Conservation (phyloP, 768 basidiomycete species). For the Lentinula edodes region DNA sequence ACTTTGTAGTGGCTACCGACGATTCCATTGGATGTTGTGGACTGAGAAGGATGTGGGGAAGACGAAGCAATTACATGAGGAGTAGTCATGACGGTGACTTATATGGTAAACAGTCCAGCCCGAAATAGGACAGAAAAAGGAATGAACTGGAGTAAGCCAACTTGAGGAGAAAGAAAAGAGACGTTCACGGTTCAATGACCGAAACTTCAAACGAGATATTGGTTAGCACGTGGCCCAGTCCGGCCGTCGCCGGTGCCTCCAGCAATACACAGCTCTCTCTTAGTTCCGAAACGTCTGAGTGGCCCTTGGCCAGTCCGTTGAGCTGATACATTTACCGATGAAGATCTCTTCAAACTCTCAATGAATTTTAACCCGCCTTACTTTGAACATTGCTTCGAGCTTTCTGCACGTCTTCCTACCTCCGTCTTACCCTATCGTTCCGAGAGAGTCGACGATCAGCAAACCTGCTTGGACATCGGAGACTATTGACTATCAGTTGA, state of each 20-base stretch:
- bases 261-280: too few relatives aligned
- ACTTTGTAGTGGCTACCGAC: slow-evolving; percentile 82
- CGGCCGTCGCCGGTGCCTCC: background rate
- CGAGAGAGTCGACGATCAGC: background rate
- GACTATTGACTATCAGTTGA: background rate
- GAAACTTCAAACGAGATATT: background rate
- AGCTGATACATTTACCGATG: too few relatives aligned
- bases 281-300: too few relatives aligned
- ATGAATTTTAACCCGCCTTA: background rate
- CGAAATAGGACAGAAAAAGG: background rate
- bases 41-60: slow-evolving; percentile 60
- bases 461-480: background rate
- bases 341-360: too few relatives aligned
- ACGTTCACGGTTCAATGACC: background rate
- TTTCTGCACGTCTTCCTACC: background rate
- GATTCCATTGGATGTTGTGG: slow-evolving; percentile 62
- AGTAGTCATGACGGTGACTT: slow-evolving; percentile 53
- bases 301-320: too few relatives aligned
- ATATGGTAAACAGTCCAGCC: background rate
- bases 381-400: background rate
- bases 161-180: background rate
- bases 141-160: slow-evolving; percentile 1
- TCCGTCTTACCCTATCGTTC: background rate
- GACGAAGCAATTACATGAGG: slow-evolving; percentile 83
- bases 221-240: background rate